Percentiles rank a stretch among this genome's conserved stretches.
Evolutionary conservation across 495 filamentous ascomycete species (phyloP).

Genomic region (Penicillium coprophilum): DNA sequence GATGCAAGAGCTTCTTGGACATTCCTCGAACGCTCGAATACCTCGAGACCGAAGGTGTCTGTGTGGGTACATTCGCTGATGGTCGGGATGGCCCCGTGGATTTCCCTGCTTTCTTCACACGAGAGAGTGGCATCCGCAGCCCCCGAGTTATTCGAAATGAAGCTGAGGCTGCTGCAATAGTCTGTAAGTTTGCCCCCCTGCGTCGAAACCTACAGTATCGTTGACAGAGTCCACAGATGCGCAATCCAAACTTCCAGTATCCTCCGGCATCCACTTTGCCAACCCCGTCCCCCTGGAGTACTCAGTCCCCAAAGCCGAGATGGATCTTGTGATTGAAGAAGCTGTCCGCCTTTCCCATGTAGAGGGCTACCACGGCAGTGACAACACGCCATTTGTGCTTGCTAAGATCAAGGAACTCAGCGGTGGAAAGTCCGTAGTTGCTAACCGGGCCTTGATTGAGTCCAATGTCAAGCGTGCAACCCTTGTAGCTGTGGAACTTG

Average conservation of each 20-base stretch:
- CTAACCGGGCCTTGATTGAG: constrained; percentile 76
- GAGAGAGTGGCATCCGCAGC: constrained; percentile 79
- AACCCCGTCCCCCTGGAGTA: constrained; percentile 77
- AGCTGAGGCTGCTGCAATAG: constrained; percentile 79
- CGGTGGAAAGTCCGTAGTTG: constrained; percentile 63
- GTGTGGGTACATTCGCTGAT: constrained; percentile 86
- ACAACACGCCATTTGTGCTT: constrained; percentile 88
- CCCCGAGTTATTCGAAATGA: constrained; percentile 72
- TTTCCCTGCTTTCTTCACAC: constrained; percentile 86
- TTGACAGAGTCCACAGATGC: constrained; percentile 50
- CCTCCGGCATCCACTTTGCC: constrained; percentile 77
- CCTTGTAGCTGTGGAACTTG: constrained; percentile 73
- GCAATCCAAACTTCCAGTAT: constrained; percentile 60
- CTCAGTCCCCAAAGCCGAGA: constrained; percentile 68
- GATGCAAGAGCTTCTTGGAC: constrained; percentile 95
- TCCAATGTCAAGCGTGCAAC: constrained; percentile 79
- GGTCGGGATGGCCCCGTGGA: constrained; percentile 65
- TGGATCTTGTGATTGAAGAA: constrained; percentile 69
- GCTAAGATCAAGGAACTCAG: constrained; percentile 78
- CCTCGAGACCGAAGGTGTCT: constrained; percentile 88
- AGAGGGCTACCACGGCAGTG: constrained; percentile 67
- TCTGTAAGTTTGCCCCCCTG: constrained; percentile 54
- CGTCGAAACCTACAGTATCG: not conserved
- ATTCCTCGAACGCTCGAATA: constrained; percentile 89
- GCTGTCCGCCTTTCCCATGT: constrained; percentile 71